A percentile compares a stretch with the other conserved stretches of the same genome.
Evolutionary conservation across 208 protist genomes (phyloP).

Genomic region (Trypanosoma congolense): DNA sequence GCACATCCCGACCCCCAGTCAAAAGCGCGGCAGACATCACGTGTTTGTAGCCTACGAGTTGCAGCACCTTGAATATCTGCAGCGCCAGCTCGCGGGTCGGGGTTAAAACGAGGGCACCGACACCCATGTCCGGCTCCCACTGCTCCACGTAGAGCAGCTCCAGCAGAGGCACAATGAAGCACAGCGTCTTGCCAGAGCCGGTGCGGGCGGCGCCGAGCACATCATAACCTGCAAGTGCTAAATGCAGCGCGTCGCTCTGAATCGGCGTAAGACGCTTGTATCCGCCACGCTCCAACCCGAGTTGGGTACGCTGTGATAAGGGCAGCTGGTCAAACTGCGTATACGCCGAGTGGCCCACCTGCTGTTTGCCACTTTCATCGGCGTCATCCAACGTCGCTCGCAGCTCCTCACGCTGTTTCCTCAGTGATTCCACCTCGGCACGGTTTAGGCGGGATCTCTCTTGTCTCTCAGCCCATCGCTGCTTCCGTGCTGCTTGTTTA

Average conservation of each 20-base stretch:
- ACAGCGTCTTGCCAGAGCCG: constrained; percentile 98
- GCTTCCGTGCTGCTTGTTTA: constrained; percentile 50
- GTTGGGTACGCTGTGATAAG: constrained; percentile 85
- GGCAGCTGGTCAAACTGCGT: constrained; percentile 86
- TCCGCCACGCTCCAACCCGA: constrained; percentile 86
- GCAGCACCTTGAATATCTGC: constrained; percentile 99
- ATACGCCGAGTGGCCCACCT: neutral
- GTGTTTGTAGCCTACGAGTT: constrained; percentile 91
- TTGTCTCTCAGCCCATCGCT: constrained; percentile 77
- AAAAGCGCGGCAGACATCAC: constrained; percentile 94
- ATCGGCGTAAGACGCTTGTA: constrained; percentile 96
- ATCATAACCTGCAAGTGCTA: constrained; percentile 94
- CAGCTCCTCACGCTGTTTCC: constrained; percentile 33
- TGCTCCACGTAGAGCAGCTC: constrained; percentile 90
- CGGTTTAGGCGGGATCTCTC: constrained; percentile 71
- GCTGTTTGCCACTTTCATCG: constrained; percentile 21
- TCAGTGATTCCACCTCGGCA: constrained; percentile 58
- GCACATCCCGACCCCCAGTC: constrained; percentile 97
- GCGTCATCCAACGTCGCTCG: constrained; percentile 40
- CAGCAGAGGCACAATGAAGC: constrained; percentile 97
- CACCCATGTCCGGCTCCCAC: constrained; percentile 89
- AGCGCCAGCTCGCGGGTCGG: constrained; percentile 98
- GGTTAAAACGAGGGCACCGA: constrained; percentile 97
- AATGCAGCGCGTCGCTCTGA: constrained; percentile 92
- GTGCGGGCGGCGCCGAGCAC: constrained; percentile 98